A percentile compares a stretch with the other conserved stretches of the same genome.
phyloP scores from a whole-genome alignment of 2,329 filamentous ascomycete genomes.

The Colletotrichum trifolii region DNA sequence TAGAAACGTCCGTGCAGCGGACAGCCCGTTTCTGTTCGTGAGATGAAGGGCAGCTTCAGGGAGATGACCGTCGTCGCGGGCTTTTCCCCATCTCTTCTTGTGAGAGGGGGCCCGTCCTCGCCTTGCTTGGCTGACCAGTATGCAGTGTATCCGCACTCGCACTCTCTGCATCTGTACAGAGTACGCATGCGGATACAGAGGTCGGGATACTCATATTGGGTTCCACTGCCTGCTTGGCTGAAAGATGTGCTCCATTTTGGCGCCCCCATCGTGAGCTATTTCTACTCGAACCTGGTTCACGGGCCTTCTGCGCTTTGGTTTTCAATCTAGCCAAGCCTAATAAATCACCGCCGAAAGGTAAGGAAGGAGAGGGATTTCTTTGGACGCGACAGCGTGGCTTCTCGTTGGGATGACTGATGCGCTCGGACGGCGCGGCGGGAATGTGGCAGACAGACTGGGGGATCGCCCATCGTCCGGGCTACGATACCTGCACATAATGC shows the following conservation, averaged over 20 bases:
- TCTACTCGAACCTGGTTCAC: slow-evolving; percentile 14
- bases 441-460: background rate
- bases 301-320: slow-evolving; percentile 3
- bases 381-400: too few species aligned
- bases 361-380: too few species aligned
- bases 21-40: slow-evolving; percentile 9
- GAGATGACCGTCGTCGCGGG: slow-evolving; percentile 19
- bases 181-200: too few species aligned
- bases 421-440: slow-evolving; percentile 5
- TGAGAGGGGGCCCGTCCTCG: too few species aligned
- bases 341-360: background rate
- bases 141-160: too few species aligned
- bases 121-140: too few species aligned
- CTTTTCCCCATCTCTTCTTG: background rate
- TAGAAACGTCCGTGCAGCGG: slow-evolving; percentile 19
- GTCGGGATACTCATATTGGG: background rate
- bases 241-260: slow-evolving; percentile 8
- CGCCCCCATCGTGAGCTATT: slow-evolving; percentile 5
- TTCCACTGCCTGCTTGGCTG: background rate
- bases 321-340: slow-evolving; percentile 8
- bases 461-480: too few species aligned
- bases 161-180: too few species aligned
- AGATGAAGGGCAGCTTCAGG: slow-evolving; percentile 10
- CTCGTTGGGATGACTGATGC: background rate
- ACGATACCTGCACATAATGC: background rate